Percentiles rank a stretch among this genome's conserved stretches.
Evolutionary conservation across 2,329 filamentous ascomycete species (phyloP).

Genomic region (Drechslerella coelobrocha): DNA sequence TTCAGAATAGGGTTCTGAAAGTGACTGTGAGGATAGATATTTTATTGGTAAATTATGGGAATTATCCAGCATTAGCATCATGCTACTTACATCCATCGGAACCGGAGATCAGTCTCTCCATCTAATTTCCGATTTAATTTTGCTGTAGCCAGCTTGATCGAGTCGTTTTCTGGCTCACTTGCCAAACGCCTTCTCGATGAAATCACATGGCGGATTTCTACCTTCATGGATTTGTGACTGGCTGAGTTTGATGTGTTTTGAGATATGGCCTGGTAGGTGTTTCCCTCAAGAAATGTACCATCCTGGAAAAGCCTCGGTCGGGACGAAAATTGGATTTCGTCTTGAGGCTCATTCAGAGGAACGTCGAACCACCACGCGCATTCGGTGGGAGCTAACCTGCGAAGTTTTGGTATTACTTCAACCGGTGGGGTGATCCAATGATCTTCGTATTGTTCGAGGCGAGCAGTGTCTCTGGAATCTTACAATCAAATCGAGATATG

Average conservation of each 20-base stretch:
- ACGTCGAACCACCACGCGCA: constrained; percentile 27
- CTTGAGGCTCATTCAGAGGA: not conserved
- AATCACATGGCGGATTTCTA: constrained; percentile 5
- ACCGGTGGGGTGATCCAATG: constrained; percentile 7
- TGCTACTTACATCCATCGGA: constrained; percentile 41
- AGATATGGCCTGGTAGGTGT: constrained; percentile 12
- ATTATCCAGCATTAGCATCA: too few relatives aligned
- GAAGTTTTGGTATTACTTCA: constrained; percentile 2
- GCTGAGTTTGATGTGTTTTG: not conserved
- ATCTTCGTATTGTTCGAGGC: too few relatives aligned
- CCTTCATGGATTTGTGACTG: constrained; percentile 20
- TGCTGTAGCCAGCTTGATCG: constrained; percentile 15
- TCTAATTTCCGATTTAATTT: constrained; percentile 3
- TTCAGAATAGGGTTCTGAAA: constrained; percentile 27
- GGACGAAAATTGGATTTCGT: not conserved
- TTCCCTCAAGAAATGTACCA: not conserved
- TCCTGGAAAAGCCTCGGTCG: constrained; percentile 23
- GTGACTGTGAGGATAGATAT: constrained; percentile 18
- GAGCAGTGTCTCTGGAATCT: too few relatives aligned
- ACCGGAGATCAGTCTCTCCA: constrained; percentile 13
- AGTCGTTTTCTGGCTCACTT: constrained; percentile 10
- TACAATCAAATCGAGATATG: too few relatives aligned
- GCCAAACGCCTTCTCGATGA: constrained; percentile 19
- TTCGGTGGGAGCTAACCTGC: not conserved
- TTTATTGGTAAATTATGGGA: not conserved